Conservation (phyloP, 306 rosid genomes). For the Pterocarpus macrocarpus region DNA sequence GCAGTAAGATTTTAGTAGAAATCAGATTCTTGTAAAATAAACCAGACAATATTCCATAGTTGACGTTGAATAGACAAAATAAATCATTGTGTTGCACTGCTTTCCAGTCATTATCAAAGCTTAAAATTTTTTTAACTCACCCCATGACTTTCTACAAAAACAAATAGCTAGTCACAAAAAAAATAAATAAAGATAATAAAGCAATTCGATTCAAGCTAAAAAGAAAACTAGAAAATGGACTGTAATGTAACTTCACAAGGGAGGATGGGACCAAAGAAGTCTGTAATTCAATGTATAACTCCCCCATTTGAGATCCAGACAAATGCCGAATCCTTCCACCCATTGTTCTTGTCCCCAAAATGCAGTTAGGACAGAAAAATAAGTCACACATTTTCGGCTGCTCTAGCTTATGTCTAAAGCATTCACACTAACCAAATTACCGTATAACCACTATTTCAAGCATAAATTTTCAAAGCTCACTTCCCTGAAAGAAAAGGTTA, state of each 20-base stretch:
- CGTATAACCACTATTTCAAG: conserved; percentile 7
- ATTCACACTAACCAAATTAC: conserved; percentile 34
- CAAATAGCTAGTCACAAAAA: background rate
- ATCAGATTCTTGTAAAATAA: conserved; percentile 13
- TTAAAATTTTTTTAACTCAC: background rate
- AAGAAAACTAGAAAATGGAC: conserved; percentile 17
- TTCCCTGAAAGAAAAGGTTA: conserved; percentile 25
- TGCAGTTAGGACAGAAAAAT: conserved; percentile 25
- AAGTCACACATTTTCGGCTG: conserved; percentile 9
- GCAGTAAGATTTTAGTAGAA: background rate
- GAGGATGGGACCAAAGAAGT: conserved; percentile 6
- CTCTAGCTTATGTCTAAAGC: conserved; percentile 1
- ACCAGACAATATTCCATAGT: background rate
- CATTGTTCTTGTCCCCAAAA: conserved; percentile 19
- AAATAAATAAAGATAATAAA: background rate
- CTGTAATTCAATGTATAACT: conserved; percentile 34
- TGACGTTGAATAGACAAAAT: conserved; percentile 18
- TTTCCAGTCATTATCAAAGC: conserved; percentile 35
- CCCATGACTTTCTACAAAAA: background rate
- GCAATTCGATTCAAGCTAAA: conserved; percentile 24
- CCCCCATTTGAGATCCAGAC: conserved; percentile 28
- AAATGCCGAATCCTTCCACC: conserved; percentile 9
- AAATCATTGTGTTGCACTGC: conserved; percentile 11
- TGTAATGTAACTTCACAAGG: conserved; percentile 15
- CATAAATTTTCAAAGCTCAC: conserved; percentile 17